Evolutionary conservation across 2,329 filamentous ascomycete species (phyloP).

Genomic region (Hypoxylon sp.): DNA sequence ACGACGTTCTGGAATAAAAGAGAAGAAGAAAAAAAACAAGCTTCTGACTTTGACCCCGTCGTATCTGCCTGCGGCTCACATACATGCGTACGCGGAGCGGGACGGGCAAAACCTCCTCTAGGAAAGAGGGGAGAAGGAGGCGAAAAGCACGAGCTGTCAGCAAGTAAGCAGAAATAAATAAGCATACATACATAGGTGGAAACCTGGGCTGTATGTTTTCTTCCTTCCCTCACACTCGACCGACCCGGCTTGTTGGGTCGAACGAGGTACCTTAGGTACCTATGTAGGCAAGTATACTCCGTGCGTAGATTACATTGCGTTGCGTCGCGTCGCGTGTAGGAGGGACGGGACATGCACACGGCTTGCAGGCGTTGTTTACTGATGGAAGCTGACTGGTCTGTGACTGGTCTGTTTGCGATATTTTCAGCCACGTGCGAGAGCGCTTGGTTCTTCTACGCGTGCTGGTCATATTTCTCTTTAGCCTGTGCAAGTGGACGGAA

Average conservation of each 20-base stretch:
- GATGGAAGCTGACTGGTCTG: background rate
- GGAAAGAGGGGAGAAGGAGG: background rate
- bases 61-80: conserved; percentile 1
- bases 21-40: background rate
- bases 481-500: background rate
- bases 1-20: background rate
- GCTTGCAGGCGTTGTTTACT: background rate
- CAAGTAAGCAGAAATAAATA: background rate
- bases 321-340: background rate
- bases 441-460: background rate
- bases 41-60: background rate
- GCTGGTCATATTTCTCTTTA: too few relatives aligned
- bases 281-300: background rate
- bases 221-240: background rate
- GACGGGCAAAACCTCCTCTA: background rate
- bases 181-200: too few relatives aligned
- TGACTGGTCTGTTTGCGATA: too few relatives aligned
- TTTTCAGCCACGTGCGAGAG: background rate
- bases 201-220: background rate
- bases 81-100: background rate
- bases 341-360: background rate
- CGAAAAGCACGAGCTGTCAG: background rate
- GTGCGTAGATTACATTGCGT: too few relatives aligned
- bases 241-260: background rate
- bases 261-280: background rate